Percentiles rank a stretch among this genome's conserved stretches.
phyloP scores from a whole-genome alignment of 805 yeast genomes.

The Candida caryicola region DNA sequence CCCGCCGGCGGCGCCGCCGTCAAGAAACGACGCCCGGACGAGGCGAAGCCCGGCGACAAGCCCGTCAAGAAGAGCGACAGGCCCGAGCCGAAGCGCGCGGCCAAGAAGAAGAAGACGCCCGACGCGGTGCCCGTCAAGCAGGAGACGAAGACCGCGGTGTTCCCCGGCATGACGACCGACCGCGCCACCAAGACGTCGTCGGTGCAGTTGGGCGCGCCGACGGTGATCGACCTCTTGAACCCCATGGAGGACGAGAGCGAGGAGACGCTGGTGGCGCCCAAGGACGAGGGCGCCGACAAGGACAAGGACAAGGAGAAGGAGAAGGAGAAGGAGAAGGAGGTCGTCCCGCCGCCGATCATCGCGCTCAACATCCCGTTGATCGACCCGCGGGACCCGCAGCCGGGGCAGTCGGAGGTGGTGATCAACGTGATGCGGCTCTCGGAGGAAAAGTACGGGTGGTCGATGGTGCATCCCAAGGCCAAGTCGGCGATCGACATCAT shows the following conservation, averaged over 20 bases:
- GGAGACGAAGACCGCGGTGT: constrained; percentile 15
- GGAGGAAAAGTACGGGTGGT: constrained; percentile 84
- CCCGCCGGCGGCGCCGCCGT: constrained; percentile 3
- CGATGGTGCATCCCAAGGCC: constrained; percentile 63
- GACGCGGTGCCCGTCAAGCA: constrained; percentile 11
- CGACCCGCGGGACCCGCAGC: constrained; percentile 45
- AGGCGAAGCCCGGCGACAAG: constrained; percentile 9
- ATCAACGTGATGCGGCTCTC: constrained; percentile 71
- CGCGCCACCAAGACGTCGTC: constrained; percentile 7
- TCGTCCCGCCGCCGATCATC: constrained; percentile 43
- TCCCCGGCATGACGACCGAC: constrained; percentile 23
- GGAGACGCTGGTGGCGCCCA: background rate
- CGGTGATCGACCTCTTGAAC: constrained; percentile 16
- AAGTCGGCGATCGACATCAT: constrained; percentile 53
- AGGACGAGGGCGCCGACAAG: constrained; percentile 4
- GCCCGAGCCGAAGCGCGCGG: constrained; percentile 6
- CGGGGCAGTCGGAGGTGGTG: constrained; percentile 62
- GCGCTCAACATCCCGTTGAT: constrained; percentile 54
- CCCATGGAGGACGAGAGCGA: constrained; percentile 5
- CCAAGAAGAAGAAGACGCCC: constrained; percentile 19
- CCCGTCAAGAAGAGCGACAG: constrained; percentile 2
- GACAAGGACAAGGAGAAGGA: constrained; percentile 8
- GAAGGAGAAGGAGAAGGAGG: constrained; percentile 12
- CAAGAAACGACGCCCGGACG: constrained; percentile 10
- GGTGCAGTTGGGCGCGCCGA: constrained; percentile 15